These are phyloP conservation scores for Scenedesmus sp. DNA, from an alignment of 163 green algal genomes.

Conservation along the genomic window DNA sequence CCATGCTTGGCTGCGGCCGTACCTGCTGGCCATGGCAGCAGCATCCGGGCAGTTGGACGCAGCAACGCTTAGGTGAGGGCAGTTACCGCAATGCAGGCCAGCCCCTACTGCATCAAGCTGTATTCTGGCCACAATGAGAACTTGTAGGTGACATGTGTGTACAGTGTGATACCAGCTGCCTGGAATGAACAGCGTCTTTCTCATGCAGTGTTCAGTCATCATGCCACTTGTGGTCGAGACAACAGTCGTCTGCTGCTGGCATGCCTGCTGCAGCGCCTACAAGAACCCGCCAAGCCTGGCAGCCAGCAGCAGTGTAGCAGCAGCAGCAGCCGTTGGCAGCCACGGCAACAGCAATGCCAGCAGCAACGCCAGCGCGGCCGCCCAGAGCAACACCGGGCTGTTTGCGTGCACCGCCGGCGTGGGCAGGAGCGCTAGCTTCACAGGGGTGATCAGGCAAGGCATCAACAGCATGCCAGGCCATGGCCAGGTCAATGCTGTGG, in stretches of 20 bases:
- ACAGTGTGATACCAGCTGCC: background rate
- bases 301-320: conserved; percentile 24
- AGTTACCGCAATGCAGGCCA: background rate
- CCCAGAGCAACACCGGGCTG: background rate
- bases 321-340: conserved; percentile 24
- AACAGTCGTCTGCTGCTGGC: background rate
- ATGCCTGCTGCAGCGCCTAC: background rate
- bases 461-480: background rate
- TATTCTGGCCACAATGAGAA: background rate
- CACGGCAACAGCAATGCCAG: background rate
- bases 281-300: background rate
- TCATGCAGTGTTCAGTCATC: too few species aligned
- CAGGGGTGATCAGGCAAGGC: background rate
- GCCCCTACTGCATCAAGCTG: background rate
- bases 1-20: conserved; percentile 70
- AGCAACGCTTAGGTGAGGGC: background rate
- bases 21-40: conserved; percentile 36
- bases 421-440: background rate
- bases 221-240: background rate
- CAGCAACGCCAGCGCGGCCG: background rate
- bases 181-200: background rate
- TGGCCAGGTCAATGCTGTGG: background rate
- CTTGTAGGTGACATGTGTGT: too few species aligned
- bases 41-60: background rate
- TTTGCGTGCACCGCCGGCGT: background rate